These are phyloP conservation scores for Alternaria novae-zelandiae DNA, from an alignment of 2,329 filamentous ascomycete genomes.

Conservation along the genomic window DNA sequence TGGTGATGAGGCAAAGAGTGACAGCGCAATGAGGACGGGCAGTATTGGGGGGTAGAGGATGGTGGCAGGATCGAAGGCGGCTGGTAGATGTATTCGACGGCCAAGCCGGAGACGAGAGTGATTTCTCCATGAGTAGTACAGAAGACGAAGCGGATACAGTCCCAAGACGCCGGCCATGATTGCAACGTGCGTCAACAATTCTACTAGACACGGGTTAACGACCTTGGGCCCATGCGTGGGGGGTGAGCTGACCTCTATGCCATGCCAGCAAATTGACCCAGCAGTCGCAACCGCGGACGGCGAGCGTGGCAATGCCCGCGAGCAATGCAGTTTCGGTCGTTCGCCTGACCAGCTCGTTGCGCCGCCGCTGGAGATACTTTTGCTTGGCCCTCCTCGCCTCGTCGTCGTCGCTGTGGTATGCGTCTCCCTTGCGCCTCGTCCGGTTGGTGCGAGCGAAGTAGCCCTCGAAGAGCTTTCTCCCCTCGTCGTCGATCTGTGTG, in stretches of 20 bases:
- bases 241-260: conserved; percentile 47
- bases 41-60: conserved; percentile 84
- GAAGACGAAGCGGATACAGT: conserved; percentile 49
- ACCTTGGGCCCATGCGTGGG: not conserved
- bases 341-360: conserved; percentile 82
- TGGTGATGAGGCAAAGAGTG: conserved; percentile 69
- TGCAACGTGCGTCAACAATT: conserved; percentile 49
- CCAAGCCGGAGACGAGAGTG: conserved; percentile 40
- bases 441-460: conserved; percentile 45
- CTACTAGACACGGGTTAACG: conserved; percentile 39
- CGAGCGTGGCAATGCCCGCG: conserved; percentile 58
- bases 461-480: conserved; percentile 42
- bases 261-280: conserved; percentile 46
- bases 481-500: conserved; percentile 56
- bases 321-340: conserved; percentile 62
- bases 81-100: conserved; percentile 67
- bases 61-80: conserved; percentile 87
- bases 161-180: conserved; percentile 39
- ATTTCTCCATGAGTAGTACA: conserved; percentile 39
- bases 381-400: conserved; percentile 57
- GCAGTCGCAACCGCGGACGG: conserved; percentile 49
- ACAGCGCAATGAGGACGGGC: conserved; percentile 77
- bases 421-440: conserved; percentile 18
- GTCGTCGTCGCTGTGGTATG: conserved; percentile 38
- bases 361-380: conserved; percentile 82